These are phyloP conservation scores for Calonectria honghensis DNA, from an alignment of 2,329 filamentous ascomycete genomes.

Conservation along the genomic window DNA sequence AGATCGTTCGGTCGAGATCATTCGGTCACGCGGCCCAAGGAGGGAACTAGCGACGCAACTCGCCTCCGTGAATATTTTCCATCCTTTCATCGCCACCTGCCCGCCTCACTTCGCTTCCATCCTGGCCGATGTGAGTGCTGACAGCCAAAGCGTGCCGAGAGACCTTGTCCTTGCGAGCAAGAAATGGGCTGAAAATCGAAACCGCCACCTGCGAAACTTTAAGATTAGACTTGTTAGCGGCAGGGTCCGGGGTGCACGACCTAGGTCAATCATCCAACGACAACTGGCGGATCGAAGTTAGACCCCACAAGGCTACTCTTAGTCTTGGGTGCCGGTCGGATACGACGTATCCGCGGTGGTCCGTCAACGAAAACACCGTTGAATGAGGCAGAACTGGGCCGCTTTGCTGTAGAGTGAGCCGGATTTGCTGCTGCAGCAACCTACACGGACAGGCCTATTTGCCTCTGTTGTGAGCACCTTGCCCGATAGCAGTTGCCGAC, in stretches of 20 bases:
- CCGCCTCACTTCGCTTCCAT: neutral
- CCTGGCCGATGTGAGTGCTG: neutral
- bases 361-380: neutral
- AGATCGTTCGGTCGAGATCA: conserved; percentile 31
- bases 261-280: conserved; percentile 37
- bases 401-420: neutral
- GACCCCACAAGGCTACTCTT: conserved; percentile 26
- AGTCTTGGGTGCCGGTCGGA: neutral
- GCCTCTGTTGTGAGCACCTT: too few relatives aligned
- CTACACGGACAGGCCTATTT: too few relatives aligned
- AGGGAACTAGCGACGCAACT: neutral
- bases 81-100: too few relatives aligned
- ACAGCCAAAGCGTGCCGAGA: too few relatives aligned
- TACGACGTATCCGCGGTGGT: conserved; percentile 11
- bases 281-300: conserved; percentile 12
- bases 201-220: conserved; percentile 47
- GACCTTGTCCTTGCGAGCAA: neutral
- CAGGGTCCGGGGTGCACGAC: conserved; percentile 46
- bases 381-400: neutral
- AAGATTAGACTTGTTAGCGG: conserved; percentile 51
- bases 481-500: neutral
- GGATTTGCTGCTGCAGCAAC: neutral
- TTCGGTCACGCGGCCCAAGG: conserved; percentile 40
- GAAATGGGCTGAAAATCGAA: conserved; percentile 43
- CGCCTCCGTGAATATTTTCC: neutral